A percentile compares a stretch with the other conserved stretches of the same genome.
phyloP scores from a whole-genome alignment of 2,329 filamentous ascomycete genomes.

The Diaporthe velutina region DNA sequence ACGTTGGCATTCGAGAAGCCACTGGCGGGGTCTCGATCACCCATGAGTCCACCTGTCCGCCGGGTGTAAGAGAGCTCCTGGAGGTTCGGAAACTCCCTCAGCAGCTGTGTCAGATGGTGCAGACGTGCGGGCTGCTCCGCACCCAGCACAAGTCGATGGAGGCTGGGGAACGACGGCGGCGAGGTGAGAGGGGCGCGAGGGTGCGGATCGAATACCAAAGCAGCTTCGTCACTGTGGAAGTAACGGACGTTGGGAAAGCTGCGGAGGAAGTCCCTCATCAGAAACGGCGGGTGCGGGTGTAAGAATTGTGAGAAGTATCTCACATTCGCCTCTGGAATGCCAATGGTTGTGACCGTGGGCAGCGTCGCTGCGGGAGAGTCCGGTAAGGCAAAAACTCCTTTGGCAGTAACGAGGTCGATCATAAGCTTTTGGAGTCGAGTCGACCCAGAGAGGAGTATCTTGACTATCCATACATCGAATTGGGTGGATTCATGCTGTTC shows the following conservation, averaged over 20 bases:
- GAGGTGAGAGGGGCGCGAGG: background rate
- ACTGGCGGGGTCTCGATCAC: too few relatives aligned
- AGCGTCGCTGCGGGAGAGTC: background rate
- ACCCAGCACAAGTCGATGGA: background rate
- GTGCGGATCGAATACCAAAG: background rate
- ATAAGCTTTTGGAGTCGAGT: background rate
- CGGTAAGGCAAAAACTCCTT: accelerated
- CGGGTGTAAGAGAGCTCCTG: background rate
- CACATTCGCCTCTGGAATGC: background rate
- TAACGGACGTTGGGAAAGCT: background rate
- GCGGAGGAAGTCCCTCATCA: background rate
- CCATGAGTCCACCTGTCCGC: background rate
- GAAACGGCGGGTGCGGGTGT: background rate
- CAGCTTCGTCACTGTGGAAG: background rate
- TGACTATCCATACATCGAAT: background rate
- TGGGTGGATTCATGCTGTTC: accelerated
- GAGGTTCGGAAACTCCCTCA: background rate
- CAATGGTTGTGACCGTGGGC: background rate
- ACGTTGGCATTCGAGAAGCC: background rate
- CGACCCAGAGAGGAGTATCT: background rate
- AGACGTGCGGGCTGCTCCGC: background rate
- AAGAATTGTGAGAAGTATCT: accelerated
- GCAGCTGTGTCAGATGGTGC: background rate
- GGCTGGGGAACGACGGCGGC: background rate
- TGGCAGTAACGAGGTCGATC: background rate